Percentiles rank a stretch among this genome's conserved stretches.
phyloP scores from a whole-genome alignment of 2,329 filamentous ascomycete genomes.

The Colletotrichum neosansevieriae region DNA sequence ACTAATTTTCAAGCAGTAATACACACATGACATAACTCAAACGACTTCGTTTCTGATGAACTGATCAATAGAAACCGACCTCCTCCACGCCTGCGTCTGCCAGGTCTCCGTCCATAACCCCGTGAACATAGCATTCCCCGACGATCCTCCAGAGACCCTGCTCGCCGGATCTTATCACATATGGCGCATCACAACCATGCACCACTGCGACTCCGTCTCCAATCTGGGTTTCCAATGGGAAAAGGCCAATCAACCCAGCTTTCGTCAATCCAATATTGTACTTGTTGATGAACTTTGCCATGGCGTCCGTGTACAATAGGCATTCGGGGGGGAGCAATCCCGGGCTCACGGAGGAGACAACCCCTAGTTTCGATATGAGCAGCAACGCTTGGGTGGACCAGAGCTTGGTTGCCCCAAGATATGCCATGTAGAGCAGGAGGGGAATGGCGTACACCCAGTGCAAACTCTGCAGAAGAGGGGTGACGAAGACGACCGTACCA shows the following conservation, averaged over 20 bases:
- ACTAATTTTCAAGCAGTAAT: background rate
- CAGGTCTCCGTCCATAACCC: conserved; percentile 24
- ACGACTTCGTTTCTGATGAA: fast-evolving
- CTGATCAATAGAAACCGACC: background rate
- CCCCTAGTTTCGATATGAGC: background rate
- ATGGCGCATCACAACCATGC: conserved; percentile 18
- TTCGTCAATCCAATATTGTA: background rate
- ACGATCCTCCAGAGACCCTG: background rate
- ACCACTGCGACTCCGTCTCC: conserved; percentile 6
- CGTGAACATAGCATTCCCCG: conserved; percentile 12
- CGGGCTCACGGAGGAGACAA: background rate
- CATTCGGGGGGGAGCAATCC: background rate
- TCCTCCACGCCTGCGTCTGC: background rate
- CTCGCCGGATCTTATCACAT: background rate
- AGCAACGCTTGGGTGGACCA: background rate
- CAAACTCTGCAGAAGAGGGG: background rate
- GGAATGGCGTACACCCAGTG: background rate
- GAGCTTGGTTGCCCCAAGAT: background rate
- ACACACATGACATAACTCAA: background rate
- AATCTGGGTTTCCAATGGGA: background rate
- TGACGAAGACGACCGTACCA: background rate
- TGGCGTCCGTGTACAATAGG: background rate
- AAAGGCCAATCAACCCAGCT: conserved; percentile 4
- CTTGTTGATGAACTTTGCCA: background rate
- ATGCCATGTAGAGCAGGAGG: background rate